Percentiles rank a stretch among this genome's conserved stretches.
phyloP scores from a whole-genome alignment of 1,284 basidiomycete genomes.

The Heterobasidion occidentale region DNA sequence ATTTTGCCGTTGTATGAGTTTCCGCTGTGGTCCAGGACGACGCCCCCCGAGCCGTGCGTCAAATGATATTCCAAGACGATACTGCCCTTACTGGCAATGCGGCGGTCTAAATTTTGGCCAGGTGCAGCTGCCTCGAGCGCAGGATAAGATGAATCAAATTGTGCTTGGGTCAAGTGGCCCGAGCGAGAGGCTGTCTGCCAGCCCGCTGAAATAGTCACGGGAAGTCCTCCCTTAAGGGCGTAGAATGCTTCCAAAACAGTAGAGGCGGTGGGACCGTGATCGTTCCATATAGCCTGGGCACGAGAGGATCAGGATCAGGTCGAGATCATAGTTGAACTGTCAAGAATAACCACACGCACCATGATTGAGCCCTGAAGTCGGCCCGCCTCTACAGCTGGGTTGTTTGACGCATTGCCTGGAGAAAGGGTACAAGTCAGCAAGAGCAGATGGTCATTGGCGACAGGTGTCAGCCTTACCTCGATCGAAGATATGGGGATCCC shows the following conservation, averaged over 20 bases:
- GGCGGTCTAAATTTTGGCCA: constrained; percentile 22
- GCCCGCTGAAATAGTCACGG: constrained; percentile 18
- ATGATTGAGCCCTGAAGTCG: constrained; percentile 20
- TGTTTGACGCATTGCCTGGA: constrained; percentile 17
- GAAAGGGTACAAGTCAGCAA: neutral
- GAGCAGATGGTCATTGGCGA: too few relatives aligned
- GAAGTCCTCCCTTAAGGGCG: constrained; percentile 19
- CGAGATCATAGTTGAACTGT: neutral
- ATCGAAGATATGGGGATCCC: constrained; percentile 24
- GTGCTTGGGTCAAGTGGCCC: constrained; percentile 15
- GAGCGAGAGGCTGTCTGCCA: constrained; percentile 19
- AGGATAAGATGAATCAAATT: constrained; percentile 18
- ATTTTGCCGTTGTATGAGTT: constrained; percentile 16
- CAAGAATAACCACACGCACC: constrained; percentile 7
- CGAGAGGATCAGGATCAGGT: neutral
- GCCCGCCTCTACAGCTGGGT: constrained; percentile 16
- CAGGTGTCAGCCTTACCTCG: constrained; percentile 8
- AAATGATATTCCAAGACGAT: constrained; percentile 15
- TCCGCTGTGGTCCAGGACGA: constrained; percentile 14
- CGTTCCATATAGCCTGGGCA: constrained; percentile 19
- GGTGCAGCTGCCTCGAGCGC: constrained; percentile 20
- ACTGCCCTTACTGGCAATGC: constrained; percentile 13
- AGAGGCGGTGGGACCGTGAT: constrained; percentile 23
- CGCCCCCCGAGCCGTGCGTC: neutral
- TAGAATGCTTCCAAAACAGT: constrained; percentile 23